Evolutionary conservation across 2,329 filamentous ascomycete species (phyloP), one percentile per base, ranked within the genome.

Genomic region (Trichoderma aggressivum): DNA sequence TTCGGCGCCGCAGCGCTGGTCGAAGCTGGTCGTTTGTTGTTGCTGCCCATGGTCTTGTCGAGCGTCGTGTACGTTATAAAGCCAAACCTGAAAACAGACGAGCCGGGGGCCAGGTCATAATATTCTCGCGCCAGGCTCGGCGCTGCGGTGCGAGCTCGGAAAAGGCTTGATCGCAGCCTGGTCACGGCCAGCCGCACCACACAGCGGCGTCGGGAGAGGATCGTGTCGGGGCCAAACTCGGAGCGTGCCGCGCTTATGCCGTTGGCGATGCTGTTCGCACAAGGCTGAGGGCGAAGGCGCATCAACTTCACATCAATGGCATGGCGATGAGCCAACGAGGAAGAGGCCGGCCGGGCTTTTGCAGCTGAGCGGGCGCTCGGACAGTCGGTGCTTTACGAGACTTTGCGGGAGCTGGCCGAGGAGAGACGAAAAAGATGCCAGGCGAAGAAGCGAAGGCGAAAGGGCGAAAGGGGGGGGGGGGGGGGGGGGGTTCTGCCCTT

Each of bases 1-100:
- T 72, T 65, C 69, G 66, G 24, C 61, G 67, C 72, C 12, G 74
- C 34, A 18, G 74, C 70, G 43, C 71, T 71, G 55, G 65, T 69
- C 50, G 74, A 71, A 59, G 77, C 78, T 39, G 74, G 62, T 43
- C 79, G 77, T 72, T 80, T 82, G 69, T 61, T 68, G 50, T 79
- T 82, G 50, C 60, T 70, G 60, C 74, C 77, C 75, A 78, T 80
- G n/a, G 71, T 72, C 70, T 32, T 8, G 28, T 39, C 30, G 32
- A 64, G 71, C 47, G 53, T 55, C 32, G 43, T 72, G 61, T 63
- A 34, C 34, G 47, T 66, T 65, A 62, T 32, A 59, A 53, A 62
- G 68, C 76, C 71, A 70, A 76, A 77, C 63, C 70, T 72, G 74
- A 76, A 77, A 61, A 76, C 73, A 36, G 73, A 75, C 32, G 76